phyloP scores from a whole-genome alignment of 192 early-diverging fungal species.

The Martensiomyces pterosporus region DNA sequence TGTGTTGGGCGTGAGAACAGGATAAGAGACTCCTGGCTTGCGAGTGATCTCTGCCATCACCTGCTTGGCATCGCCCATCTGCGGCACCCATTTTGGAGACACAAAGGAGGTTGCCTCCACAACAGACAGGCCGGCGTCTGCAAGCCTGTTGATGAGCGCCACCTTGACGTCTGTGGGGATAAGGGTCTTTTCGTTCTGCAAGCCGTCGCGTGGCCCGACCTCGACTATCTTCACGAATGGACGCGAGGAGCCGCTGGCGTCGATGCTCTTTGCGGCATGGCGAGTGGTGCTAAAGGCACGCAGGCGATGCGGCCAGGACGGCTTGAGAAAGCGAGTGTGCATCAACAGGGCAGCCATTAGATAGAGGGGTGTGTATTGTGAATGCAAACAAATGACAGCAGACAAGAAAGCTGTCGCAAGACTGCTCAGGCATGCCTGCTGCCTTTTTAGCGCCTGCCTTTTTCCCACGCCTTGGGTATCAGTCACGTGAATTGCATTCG shows the following conservation, averaged over 20 bases:
- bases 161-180: slow-evolving; percentile 82
- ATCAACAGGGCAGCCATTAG: neutral
- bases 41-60: slow-evolving; percentile 69
- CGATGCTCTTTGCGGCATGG: neutral
- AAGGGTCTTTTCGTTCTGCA: slow-evolving; percentile 90
- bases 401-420: no score
- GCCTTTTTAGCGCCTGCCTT: no score
- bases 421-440: no score
- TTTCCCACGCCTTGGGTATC: no score
- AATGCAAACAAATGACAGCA: no score
- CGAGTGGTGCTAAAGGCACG: slow-evolving; percentile 20
- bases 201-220: slow-evolving; percentile 93
- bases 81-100: slow-evolving; percentile 94
- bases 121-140: slow-evolving; percentile 72
- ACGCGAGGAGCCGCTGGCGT: neutral
- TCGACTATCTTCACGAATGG: slow-evolving; percentile 84
- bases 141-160: slow-evolving; percentile 78
- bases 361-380: slow-evolving; percentile 4
- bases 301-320: neutral
- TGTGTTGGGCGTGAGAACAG: slow-evolving; percentile 86
- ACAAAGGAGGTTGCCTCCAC: slow-evolving; percentile 95
- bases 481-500: no score
- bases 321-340: neutral
- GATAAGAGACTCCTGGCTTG: slow-evolving; percentile 67
- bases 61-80: slow-evolving; percentile 81